These are phyloP conservation scores for Camellia sinensis DNA, from an alignment of 148 eudicot species.

Conservation along the genomic window DNA sequence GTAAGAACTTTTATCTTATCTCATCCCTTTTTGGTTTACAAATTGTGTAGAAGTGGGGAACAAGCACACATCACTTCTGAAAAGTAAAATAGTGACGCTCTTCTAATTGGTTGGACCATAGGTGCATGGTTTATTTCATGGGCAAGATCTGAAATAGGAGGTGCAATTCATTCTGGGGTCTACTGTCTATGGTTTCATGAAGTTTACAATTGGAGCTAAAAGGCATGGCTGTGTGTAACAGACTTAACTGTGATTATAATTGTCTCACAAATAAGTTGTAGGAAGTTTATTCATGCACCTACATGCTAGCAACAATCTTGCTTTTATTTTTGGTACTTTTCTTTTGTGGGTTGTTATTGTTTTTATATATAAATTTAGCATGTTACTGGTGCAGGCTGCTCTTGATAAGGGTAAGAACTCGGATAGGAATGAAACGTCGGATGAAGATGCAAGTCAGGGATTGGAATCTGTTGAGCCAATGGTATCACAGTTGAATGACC, in stretches of 20 bases:
- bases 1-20: too few relatives aligned
- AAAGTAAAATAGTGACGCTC: not conserved
- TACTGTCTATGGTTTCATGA: not conserved
- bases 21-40: too few relatives aligned
- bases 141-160: too few relatives aligned
- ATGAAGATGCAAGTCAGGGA: slow-evolving; percentile 36
- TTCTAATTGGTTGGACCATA: not conserved
- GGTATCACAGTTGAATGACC: slow-evolving; percentile 58
- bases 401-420: slow-evolving; percentile 46
- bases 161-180: not conserved
- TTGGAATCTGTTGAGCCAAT: slow-evolving; percentile 42
- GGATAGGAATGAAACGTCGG: slow-evolving; percentile 35
- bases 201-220: not conserved
- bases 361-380: not conserved
- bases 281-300: not conserved
- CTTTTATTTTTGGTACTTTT: not conserved
- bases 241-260: not conserved
- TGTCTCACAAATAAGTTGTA: not conserved
- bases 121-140: not conserved
- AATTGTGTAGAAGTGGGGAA: not conserved
- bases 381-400: slow-evolving; percentile 49
- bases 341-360: not conserved
- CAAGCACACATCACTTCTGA: not conserved
- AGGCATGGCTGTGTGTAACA: not conserved
- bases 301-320: not conserved